Evolutionary conservation across 495 filamentous ascomycete genomes (phyloP), one percentile per base, ranked within the genome.

Genomic region (Hyaloscypha variabilis): DNA sequence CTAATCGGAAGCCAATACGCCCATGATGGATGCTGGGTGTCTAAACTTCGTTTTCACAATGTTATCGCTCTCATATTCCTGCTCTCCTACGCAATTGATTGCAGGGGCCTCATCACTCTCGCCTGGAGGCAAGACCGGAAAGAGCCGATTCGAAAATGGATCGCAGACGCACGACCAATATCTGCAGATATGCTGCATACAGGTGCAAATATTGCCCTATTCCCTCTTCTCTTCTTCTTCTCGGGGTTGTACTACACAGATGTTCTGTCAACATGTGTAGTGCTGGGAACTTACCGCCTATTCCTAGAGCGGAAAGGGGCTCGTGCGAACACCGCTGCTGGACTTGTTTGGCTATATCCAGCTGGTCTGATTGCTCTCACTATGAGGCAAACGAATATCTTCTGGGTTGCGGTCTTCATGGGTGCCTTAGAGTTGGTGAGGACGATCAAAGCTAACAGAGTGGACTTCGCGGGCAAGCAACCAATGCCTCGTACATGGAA

Each of bases 201-300:
- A 0, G 90, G 88, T 5, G 59, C 96, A 68, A 97, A 97, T 71
- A 86, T 97, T 53, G 86, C 87, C 59, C 79, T 97, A 4, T 97
- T 98, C 69, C 96, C 95, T 11, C 87, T 91, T 6, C 73, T 98
- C 1, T 97, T 96, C 80, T 98, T 98, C 82, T 98, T 99, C 76
- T 94, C 91, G 0, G 91, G 84, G 0, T 77, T 99, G 21, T 98
- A 94, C 74, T 99, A 99, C 73, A 99, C 95, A 10, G 95, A 99
- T 78, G 85, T 97, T 0, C 72, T 81, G 34, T 90, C 88, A 5
- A 90, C 88, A 0, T 71, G 89, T 69, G 77, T 85, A 49, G 88
- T 96, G 0, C 75, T 96, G 2, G 74, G 84, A 34, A 83, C 87
- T 0, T 92, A 92, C 69, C 76, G 83, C 42, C 87, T 86, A 70